Base-by-base conservation (phyloP, 306 rosid genomes). In the Amphicarpaea edgeworthii region DNA sequence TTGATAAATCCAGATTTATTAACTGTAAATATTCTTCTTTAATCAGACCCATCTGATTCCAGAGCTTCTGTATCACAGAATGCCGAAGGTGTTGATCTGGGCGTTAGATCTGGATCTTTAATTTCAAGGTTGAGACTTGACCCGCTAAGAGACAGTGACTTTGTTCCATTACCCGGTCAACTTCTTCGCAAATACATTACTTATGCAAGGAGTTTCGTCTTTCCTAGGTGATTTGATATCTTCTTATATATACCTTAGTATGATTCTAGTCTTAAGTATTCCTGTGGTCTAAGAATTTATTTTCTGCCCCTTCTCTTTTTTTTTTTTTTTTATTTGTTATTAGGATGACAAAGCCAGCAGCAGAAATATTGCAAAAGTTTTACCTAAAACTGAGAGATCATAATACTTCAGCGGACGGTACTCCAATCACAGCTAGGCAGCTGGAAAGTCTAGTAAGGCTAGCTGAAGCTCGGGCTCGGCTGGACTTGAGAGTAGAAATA, bases 401-500 rank as follows among this genome's bases (percentile, higher is more conserved):
- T 70, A 87, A 84, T 76, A 82, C 88, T 74, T 89, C 97, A 62
- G 93, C 90, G 72, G 99, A 92, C 86, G 70, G 97, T 47, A 95
- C 99, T 51, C 99, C 97, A 49, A 92, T 92, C 76, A 95, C 98
- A 59, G 97, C 98, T 6, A 87, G 98, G 85, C 98, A 95, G 80
- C 87, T 95, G 61, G 97, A 95, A 85, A 95, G 98, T 85, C 88
- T 95, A 42, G 97, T 95, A 79, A 89, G 98, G 87, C 85, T 95
- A 61, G 97, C 97, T 68, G 90, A 92, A 86, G 97, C 97, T 80
- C 94, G 97, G 81, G 93, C 99, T 64, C 85, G 99, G 69, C 49
- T 92, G 40, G 99, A 95, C 75, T 89, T 95, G 79, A 86, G 99
- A 82, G 96, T 68, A 84, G 93, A 95, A 68, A 87, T 95, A 78